phyloP scores from a whole-genome alignment of 768 basidiomycete genomes.

The Plicaturopsis crispa region DNA sequence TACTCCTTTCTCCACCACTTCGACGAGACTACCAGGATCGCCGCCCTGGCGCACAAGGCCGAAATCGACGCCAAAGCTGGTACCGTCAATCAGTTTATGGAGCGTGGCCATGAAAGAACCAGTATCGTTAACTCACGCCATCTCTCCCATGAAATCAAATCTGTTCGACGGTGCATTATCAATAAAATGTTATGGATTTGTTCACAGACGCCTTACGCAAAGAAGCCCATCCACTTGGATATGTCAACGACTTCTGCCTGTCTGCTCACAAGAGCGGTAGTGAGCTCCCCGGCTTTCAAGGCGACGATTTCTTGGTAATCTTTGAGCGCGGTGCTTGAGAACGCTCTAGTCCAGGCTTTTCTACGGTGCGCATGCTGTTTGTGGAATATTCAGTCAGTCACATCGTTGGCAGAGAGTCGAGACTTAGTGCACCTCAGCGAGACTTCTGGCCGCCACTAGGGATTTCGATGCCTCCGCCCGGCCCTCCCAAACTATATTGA shows the following conservation, averaged over 20 bases:
- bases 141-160: slow-evolving; percentile 41
- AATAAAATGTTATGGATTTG: neutral
- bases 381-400: too few species aligned
- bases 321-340: slow-evolving; percentile 32
- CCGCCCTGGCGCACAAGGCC: neutral
- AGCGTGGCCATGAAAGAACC: neutral
- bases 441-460: neutral
- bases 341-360: slow-evolving; percentile 34
- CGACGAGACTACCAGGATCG: neutral
- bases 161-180: slow-evolving; percentile 16
- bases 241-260: slow-evolving; percentile 21
- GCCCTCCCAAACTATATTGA: neutral
- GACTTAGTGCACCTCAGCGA: neutral
- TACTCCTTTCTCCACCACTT: neutral
- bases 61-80: neutral
- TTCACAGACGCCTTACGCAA: slow-evolving; percentile 23
- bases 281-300: slow-evolving; percentile 22
- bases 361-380: slow-evolving; percentile 27
- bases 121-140: slow-evolving; percentile 28
- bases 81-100: neutral
- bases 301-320: slow-evolving; percentile 31
- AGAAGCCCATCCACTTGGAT: slow-evolving; percentile 24
- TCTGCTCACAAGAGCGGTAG: slow-evolving; percentile 15
- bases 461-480: neutral
- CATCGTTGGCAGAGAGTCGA: too few species aligned